Evolutionary conservation across 306 rosid genomes (phyloP).

Genomic region (Carpinus fangiana): DNA sequence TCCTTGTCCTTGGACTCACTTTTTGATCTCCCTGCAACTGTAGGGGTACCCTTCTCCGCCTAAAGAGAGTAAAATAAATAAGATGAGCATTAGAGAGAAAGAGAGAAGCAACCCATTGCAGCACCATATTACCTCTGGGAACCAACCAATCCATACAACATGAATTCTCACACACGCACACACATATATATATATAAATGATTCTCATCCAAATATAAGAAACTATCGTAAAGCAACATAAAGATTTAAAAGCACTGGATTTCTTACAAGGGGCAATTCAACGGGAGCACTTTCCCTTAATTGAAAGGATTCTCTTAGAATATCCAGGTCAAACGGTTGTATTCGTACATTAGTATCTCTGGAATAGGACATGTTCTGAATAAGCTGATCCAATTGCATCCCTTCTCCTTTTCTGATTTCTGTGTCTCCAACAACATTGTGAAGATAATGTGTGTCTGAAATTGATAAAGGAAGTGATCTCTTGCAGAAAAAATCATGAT

Average conservation of each 20-base stretch:
- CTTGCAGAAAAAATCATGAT: constrained; percentile 96
- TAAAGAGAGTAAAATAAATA: constrained; percentile 23
- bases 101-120: constrained; percentile 1
- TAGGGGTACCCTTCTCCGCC: constrained; percentile 91
- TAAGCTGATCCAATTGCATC: constrained; percentile 95
- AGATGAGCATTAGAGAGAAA: constrained; percentile 3
- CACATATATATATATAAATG: too few species aligned
- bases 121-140: background rate
- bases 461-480: constrained; percentile 81
- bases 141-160: constrained; percentile 17
- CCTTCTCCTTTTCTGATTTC: constrained; percentile 97
- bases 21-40: constrained; percentile 79
- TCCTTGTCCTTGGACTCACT: constrained; percentile 85
- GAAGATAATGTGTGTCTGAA: constrained; percentile 84
- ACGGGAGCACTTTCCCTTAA: constrained; percentile 76
- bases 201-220: constrained; percentile 24
- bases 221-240: constrained; percentile 1
- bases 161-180: background rate
- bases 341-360: constrained; percentile 71
- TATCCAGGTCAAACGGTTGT: constrained; percentile 79
- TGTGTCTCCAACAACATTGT: constrained; percentile 89
- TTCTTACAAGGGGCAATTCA: constrained; percentile 81
- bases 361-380: constrained; percentile 61
- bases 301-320: constrained; percentile 86
- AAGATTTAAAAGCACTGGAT: constrained; percentile 21